These are phyloP conservation scores for Aurinia saxatilis DNA, from an alignment of 345 rosid genomes.

Conservation along the genomic window DNA sequence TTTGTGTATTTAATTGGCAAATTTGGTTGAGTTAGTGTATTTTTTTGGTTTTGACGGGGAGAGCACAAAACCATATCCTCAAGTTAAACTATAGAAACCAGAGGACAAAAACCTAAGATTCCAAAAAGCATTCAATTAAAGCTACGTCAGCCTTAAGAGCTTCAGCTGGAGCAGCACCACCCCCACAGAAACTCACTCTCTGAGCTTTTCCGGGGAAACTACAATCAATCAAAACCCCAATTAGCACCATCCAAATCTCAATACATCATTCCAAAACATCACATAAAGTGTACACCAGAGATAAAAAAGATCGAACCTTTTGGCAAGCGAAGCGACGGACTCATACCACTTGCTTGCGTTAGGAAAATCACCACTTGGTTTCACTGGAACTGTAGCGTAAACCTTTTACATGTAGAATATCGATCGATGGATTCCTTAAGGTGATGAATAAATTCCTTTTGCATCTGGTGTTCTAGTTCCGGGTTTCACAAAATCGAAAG, in stretches of 20 bases:
- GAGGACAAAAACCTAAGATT: too few relatives aligned
- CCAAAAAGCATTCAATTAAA: too few relatives aligned
- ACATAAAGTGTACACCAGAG: background rate
- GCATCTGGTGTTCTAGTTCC: too few relatives aligned
- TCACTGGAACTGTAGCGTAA: conserved; percentile 56
- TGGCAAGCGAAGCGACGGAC: conserved; percentile 54
- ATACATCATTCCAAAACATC: background rate
- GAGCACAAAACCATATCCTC: too few relatives aligned
- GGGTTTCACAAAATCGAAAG: too few relatives aligned
- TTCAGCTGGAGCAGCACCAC: conserved; percentile 40
- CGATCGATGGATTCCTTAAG: too few relatives aligned
- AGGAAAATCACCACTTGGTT: conserved; percentile 58
- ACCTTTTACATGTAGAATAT: too few relatives aligned
- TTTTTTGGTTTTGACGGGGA: too few relatives aligned
- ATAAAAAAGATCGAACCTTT: conserved; percentile 51
- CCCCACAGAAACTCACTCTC: conserved; percentile 62
- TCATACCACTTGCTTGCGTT: conserved; percentile 80
- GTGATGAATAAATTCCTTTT: too few relatives aligned
- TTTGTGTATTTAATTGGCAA: too few relatives aligned
- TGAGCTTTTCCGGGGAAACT: conserved; percentile 87
- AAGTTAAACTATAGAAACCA: too few relatives aligned
- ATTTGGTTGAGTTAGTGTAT: too few relatives aligned
- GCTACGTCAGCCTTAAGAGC: conserved; percentile 5
- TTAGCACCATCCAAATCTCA: background rate
- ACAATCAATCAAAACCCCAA: background rate